Evolutionary conservation across 495 filamentous ascomycete genomes (phyloP).

Genomic region (Tuber brumale): DNA sequence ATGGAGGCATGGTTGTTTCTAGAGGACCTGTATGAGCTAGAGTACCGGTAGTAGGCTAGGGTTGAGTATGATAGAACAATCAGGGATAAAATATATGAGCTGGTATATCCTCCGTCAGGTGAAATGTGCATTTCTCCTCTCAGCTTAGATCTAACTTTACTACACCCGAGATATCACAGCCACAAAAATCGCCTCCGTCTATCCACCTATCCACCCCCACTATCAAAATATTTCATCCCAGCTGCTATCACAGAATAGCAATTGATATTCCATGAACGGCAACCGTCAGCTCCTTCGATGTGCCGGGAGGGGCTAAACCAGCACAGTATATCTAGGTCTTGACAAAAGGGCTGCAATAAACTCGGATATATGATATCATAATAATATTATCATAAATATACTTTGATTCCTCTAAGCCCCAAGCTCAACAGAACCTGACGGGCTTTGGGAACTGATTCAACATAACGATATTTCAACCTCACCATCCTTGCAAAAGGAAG

Average conservation of each 20-base stretch:
- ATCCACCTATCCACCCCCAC: not conserved
- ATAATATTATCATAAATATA: too few relatives aligned
- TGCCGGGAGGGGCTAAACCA: not conserved
- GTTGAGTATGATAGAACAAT: not conserved
- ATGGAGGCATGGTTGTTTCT: not conserved
- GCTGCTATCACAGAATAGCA: not conserved
- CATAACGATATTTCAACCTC: not conserved
- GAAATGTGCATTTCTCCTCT: not conserved
- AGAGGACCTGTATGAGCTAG: not conserved
- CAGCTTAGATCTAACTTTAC: not conserved
- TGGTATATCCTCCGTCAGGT: not conserved
- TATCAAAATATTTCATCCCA: not conserved
- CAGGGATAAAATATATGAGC: not conserved
- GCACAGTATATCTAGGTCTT: not conserved
- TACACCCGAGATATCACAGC: not conserved
- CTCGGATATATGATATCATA: too few relatives aligned
- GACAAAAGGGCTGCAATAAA: not conserved
- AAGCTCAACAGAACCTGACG: not conserved
- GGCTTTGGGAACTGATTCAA: not conserved
- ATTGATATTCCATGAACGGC: not conserved
- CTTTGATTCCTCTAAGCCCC: not conserved
- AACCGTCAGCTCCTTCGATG: not conserved
- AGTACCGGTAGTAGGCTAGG: not conserved
- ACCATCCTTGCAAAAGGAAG: not conserved
- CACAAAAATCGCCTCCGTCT: not conserved